A percentile compares a stretch with the other conserved stretches of the same genome.
These are phyloP conservation scores for Stagonosporopsis tanaceti DNA, from an alignment of 2,329 filamentous ascomycete genomes.

Conservation along the genomic window DNA sequence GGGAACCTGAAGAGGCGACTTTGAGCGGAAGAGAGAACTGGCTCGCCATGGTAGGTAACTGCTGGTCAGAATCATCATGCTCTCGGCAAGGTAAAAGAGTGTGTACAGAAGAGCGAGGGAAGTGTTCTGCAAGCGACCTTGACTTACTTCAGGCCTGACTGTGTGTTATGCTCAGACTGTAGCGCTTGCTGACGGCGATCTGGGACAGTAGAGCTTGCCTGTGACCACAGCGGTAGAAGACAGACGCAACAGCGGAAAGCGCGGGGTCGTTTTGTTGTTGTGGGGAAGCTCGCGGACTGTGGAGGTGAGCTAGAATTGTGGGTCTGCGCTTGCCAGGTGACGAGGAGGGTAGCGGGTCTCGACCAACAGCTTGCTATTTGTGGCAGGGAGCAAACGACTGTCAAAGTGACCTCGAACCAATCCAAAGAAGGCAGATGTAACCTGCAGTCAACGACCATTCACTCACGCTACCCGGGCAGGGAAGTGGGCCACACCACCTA, in stretches of 20 bases:
- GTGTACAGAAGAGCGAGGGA: not conserved
- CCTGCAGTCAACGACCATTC: not conserved
- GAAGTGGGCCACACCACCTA: conserved; percentile 7
- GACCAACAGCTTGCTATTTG: not conserved
- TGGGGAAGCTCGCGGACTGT: conserved; percentile 14
- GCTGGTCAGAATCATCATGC: not conserved
- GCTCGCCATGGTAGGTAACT: conserved; percentile 2
- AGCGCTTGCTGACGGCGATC: not conserved
- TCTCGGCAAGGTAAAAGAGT: not conserved
- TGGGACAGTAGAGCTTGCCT: conserved; percentile 1
- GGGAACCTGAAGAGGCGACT: conserved; percentile 32
- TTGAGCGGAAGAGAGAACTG: conserved; percentile 19
- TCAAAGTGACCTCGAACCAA: not conserved
- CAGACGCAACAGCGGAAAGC: not conserved
- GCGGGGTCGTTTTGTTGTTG: conserved; percentile 1
- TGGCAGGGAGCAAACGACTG: conserved; percentile 5
- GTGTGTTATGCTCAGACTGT: not conserved
- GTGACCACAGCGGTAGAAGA: not conserved
- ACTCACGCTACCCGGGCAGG: conserved; percentile 19
- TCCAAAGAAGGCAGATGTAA: not conserved
- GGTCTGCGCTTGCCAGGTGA: conserved; percentile 15
- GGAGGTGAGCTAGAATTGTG: conserved; percentile 8
- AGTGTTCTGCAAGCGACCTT: not conserved
- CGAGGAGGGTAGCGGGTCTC: not conserved
- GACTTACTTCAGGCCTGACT: conserved; percentile 1